A percentile compares a stretch with the other conserved stretches of the same genome.
Conservation (phyloP, 345 rosid genomes). For the Moricandia moricandioides region DNA sequence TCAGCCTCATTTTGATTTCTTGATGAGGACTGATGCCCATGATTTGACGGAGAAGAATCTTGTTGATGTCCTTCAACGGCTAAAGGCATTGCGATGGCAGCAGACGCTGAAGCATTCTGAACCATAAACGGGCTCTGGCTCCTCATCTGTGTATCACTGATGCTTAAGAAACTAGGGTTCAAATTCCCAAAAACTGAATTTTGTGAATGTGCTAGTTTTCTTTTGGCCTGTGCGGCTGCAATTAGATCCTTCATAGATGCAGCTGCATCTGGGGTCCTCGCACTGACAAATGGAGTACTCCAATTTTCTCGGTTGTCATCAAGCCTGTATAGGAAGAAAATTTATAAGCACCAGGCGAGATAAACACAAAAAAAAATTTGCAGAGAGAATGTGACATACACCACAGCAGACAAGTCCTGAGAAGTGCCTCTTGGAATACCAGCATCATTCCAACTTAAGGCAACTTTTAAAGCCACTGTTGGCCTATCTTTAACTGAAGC, state of each 20-base stretch:
- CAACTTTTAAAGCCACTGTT: conserved; percentile 54
- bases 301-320: conserved; percentile 51
- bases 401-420: conserved; percentile 45
- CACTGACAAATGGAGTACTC: conserved; percentile 38
- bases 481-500: conserved; percentile 52
- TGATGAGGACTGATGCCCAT: conserved; percentile 46
- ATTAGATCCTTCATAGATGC: conserved; percentile 86
- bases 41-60: conserved; percentile 59
- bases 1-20: conserved; percentile 54
- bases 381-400: conserved; percentile 38
- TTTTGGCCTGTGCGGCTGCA: conserved; percentile 98
- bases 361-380: conserved; percentile 11
- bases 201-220: conserved; percentile 76
- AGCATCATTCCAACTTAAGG: conserved; percentile 36
- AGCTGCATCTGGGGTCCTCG: conserved; percentile 63
- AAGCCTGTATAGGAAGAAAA: conserved; percentile 33
- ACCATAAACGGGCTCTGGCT: conserved; percentile 57
- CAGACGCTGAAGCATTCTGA: conserved; percentile 49
- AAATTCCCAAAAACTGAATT: conserved; percentile 40
- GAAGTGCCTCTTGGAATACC: conserved; percentile 43
- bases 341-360: background rate
- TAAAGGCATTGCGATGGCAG: conserved; percentile 40
- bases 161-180: conserved; percentile 43
- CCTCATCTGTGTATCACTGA: conserved; percentile 46
- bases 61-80: conserved; percentile 49